Percentiles rank a stretch among this genome's conserved stretches.
Evolutionary conservation across 2,329 filamentous ascomycete species (phyloP).

Genomic region (Aspergillus nomiae): DNA sequence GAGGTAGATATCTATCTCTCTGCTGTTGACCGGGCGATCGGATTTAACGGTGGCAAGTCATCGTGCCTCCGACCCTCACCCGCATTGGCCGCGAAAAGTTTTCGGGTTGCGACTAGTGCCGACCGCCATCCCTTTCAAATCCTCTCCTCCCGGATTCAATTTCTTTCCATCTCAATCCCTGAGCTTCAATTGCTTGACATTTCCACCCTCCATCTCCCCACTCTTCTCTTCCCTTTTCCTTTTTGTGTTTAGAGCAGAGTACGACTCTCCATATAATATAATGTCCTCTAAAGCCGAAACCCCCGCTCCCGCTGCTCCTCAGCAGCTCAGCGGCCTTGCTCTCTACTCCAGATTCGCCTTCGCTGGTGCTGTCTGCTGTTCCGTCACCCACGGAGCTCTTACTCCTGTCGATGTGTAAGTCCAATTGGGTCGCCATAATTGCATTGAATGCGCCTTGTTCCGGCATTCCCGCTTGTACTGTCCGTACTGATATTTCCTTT

Average conservation of each 20-base stretch:
- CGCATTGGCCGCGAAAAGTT: constrained; percentile 36
- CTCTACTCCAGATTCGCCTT: constrained; percentile 98
- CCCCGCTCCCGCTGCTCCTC: constrained; percentile 36
- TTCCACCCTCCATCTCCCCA: constrained; percentile 13
- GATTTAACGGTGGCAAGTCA: constrained; percentile 21
- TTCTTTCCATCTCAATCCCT: constrained; percentile 22
- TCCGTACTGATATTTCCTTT: constrained; percentile 17
- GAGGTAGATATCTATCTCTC: neutral
- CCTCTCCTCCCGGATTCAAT: constrained; percentile 20
- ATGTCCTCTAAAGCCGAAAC: constrained; percentile 50
- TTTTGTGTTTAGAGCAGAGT: constrained; percentile 20
- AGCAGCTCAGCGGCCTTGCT: constrained; percentile 61
- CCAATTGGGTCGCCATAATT: constrained; percentile 1
- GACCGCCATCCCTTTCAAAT: constrained; percentile 31
- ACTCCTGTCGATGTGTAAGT: constrained; percentile 99
- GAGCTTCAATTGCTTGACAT: constrained; percentile 23
- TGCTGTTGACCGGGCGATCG: constrained; percentile 22
- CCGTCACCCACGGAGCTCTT: constrained; percentile 92
- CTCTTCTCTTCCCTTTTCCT: constrained; percentile 16
- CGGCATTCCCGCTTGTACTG: neutral
- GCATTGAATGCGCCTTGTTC: constrained; percentile 6
- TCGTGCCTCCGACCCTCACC: constrained; percentile 18
- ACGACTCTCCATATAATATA: constrained; percentile 20
- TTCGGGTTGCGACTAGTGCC: constrained; percentile 31
- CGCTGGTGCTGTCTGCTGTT: constrained; percentile 96